phyloP scores from a whole-genome alignment of 495 filamentous ascomycete species.

The Xylaria venustula region DNA sequence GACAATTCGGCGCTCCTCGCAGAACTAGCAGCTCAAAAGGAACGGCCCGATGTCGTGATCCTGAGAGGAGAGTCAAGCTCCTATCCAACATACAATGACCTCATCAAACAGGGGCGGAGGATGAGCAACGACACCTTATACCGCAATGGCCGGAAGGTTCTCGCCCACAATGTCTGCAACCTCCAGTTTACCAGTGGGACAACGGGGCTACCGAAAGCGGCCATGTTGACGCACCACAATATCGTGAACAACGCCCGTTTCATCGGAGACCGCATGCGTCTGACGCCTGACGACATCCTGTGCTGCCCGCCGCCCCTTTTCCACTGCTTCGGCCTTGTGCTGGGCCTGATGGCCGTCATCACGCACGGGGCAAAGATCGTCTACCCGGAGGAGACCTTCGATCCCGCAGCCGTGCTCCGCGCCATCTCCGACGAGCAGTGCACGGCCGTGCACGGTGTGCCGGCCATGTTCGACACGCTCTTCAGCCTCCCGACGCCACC shows the following conservation, averaged over 20 bases:
- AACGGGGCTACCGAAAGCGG: slow-evolving; percentile 68
- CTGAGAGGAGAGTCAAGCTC: slow-evolving; percentile 49
- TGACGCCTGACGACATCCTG: slow-evolving; percentile 60
- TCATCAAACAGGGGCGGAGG: slow-evolving; percentile 43
- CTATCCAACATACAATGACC: slow-evolving; percentile 53
- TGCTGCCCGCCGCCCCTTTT: slow-evolving; percentile 72
- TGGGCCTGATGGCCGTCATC: slow-evolving; percentile 64
- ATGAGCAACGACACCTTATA: slow-evolving; percentile 32
- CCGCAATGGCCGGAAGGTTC: slow-evolving; percentile 42
- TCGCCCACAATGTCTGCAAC: slow-evolving; percentile 63
- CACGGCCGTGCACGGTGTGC: slow-evolving; percentile 69
- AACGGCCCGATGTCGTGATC: slow-evolving; percentile 49
- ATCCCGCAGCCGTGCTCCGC: slow-evolving; percentile 54
- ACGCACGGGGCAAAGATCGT: slow-evolving; percentile 67
- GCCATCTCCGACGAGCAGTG: slow-evolving; percentile 63
- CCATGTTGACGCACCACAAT: slow-evolving; percentile 75
- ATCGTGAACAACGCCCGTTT: slow-evolving; percentile 69
- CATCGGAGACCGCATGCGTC: slow-evolving; percentile 66
- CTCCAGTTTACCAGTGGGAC: slow-evolving; percentile 72
- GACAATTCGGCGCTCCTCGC: slow-evolving; percentile 54
- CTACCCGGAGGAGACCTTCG: slow-evolving; percentile 64
- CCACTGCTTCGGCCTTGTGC: slow-evolving; percentile 72
- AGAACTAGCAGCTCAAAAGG: slow-evolving; percentile 43
- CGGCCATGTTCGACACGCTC: slow-evolving; percentile 70
- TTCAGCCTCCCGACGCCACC: slow-evolving; percentile 51